Base-by-base conservation (phyloP, 371 early-diverging fungal species). In the Mortierella sp. region DNA sequence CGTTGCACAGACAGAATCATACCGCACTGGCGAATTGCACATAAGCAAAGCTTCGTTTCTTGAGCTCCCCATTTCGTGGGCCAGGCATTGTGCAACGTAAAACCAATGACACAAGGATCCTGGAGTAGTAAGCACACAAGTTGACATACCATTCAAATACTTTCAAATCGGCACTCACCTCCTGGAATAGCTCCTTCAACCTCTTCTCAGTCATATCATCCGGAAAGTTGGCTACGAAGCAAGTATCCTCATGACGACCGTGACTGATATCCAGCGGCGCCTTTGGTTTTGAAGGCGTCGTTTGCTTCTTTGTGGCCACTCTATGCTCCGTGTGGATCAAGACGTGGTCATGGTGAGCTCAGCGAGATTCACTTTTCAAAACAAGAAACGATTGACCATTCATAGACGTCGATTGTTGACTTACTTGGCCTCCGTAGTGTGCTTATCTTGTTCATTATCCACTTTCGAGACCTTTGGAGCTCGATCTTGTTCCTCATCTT, bases 171-270 rank as follows among this genome's bases (percentile, higher is more conserved):
- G 14, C 1, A 41, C 1, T 27, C 60, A 63, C 76, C 62, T 68
- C 60, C 39, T 54, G 21, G 24, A 76, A 76, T 19, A 76, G 17
- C 21, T 59, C 57, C 16, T 47, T 54, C 52, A 76, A 17, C 14
- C 43, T 59, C 17, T 47, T 39, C 10, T 68, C 65, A 12, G 69
- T 64, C 51, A 60, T 64, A 0, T 44, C 22, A 22, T 3, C 37
- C 6, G 51, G 57, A 45, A 76, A 76, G 57, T 76, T 76, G 16
- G 53, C 50, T 8, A 76, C 63, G 50, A 68, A 76, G 54, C 69
- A 76, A 1, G 76, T 68, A 27, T 76, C 69, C 3, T 51, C 64
- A 47, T 68, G 69, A 3, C 69, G 61, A 17, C 76, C 76, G 31
- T 46, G 31, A 37, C 65, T 60, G 25, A 59, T 43, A 45, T 67